Conservation (phyloP, 176 grass and related monocot species). For the Aegilops bicornis region DNA sequence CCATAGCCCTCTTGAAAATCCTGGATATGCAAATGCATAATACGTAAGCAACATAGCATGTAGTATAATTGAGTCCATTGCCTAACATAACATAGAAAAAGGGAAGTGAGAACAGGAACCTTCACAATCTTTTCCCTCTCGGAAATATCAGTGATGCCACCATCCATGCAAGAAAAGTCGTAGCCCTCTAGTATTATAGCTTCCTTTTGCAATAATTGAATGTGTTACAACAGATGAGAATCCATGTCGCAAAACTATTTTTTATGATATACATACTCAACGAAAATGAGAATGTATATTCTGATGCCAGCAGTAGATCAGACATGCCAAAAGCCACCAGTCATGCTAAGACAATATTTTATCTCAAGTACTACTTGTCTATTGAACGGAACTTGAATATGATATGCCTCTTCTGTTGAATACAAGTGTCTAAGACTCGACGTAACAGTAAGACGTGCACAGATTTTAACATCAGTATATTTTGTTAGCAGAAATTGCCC, state of each 20-base stretch:
- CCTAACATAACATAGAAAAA: conserved; percentile 17
- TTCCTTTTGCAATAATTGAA: conserved; percentile 54
- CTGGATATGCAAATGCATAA: conserved; percentile 41
- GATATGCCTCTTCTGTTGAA: neutral
- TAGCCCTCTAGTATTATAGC: conserved; percentile 71
- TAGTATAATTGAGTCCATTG: conserved; percentile 8
- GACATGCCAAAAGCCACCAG: neutral
- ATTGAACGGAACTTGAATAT: neutral
- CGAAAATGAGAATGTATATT: neutral
- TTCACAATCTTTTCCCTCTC: conserved; percentile 88
- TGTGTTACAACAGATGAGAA: neutral
- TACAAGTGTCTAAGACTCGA: neutral
- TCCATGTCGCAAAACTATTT: neutral
- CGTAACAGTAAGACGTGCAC: neutral
- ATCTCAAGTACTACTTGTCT: neutral
- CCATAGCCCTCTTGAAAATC: conserved; percentile 86
- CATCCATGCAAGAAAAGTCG: conserved; percentile 80
- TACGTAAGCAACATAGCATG: conserved; percentile 27
- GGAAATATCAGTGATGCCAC: conserved; percentile 68
- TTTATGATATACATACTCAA: neutral
- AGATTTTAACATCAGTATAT: conserved; percentile 17
- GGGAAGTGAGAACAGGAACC: conserved; percentile 33
- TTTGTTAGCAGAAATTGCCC: neutral
- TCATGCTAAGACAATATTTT: conserved; percentile 9
- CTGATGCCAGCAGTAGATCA: conserved; percentile 41